Percentiles rank a stretch among this genome's conserved stretches.
Conservation (phyloP, 805 yeast species). For the Hanseniaspora pseudoguilliermondii region DNA sequence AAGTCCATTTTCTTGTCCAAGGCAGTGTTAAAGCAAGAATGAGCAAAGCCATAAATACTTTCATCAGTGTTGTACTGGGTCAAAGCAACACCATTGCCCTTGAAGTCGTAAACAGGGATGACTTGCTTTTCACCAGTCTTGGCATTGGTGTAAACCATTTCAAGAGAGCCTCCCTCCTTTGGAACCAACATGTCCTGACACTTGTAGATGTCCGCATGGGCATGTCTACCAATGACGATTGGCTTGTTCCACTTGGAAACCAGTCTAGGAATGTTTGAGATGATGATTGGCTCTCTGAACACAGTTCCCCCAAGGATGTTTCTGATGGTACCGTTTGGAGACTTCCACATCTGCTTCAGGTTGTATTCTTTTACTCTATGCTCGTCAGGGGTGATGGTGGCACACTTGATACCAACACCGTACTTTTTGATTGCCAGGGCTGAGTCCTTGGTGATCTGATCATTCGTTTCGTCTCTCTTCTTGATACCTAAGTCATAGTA, state of each 20-base stretch:
- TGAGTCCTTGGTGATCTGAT: slow-evolving; percentile 63
- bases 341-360: slow-evolving; percentile 70
- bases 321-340: slow-evolving; percentile 77
- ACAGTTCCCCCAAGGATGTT: slow-evolving; percentile 74
- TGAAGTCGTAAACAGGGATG: slow-evolving; percentile 47
- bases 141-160: slow-evolving; percentile 53
- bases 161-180: slow-evolving; percentile 49
- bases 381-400: slow-evolving; percentile 77
- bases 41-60: slow-evolving; percentile 65
- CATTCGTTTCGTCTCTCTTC: slow-evolving; percentile 58
- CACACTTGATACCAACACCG: slow-evolving; percentile 76
- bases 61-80: slow-evolving; percentile 79
- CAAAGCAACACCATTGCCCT: slow-evolving; percentile 58
- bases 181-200: slow-evolving; percentile 62
- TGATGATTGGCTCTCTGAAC: slow-evolving; percentile 72
- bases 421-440: slow-evolving; percentile 62
- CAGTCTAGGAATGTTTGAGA: slow-evolving; percentile 62
- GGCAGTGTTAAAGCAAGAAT: slow-evolving; percentile 67
- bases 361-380: slow-evolving; percentile 62
- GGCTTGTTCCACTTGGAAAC: slow-evolving; percentile 75
- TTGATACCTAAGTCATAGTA: slow-evolving; percentile 63
- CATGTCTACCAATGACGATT: slow-evolving; percentile 76
- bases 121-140: slow-evolving; percentile 30
- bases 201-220: slow-evolving; percentile 74
- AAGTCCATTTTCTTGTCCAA: slow-evolving; percentile 49